phyloP scores from a whole-genome alignment of 331 rosid genomes.

The Ulmus americana region DNA sequence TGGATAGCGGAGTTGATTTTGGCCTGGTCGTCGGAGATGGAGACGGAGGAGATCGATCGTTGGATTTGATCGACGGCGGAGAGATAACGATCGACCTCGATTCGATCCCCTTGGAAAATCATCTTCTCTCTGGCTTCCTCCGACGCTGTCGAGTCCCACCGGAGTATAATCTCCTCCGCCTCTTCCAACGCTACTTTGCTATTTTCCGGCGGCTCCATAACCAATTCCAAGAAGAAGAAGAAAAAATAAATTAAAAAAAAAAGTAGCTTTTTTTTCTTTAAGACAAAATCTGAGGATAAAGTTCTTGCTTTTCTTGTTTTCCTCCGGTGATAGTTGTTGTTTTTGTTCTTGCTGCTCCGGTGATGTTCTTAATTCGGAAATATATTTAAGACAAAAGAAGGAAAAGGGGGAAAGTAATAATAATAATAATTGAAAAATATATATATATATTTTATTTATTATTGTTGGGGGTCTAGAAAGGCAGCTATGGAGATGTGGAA shows the following conservation, averaged over 20 bases:
- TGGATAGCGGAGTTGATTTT: conserved; percentile 65
- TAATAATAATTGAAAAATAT: too few species aligned
- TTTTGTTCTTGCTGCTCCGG: neutral
- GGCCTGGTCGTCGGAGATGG: conserved; percentile 47
- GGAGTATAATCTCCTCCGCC: conserved; percentile 73
- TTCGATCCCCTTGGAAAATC: conserved; percentile 76
- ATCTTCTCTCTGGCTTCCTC: conserved; percentile 71
- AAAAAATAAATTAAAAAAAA: neutral
- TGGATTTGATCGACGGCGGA: conserved; percentile 95
- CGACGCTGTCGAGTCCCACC: conserved; percentile 92
- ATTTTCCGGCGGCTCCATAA: conserved; percentile 31
- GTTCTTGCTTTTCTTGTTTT: neutral
- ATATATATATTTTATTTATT: too few species aligned
- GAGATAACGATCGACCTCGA: conserved; percentile 69
- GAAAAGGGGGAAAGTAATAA: neutral
- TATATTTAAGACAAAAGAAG: neutral
- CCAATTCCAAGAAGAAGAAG: conserved; percentile 4
- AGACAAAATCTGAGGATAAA: conserved; percentile 9
- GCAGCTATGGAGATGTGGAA: conserved; percentile 3
- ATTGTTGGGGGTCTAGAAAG: conserved; percentile 6
- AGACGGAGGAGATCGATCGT: conserved; percentile 53
- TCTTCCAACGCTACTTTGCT: conserved; percentile 31
- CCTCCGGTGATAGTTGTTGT: neutral
- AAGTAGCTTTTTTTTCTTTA: neutral
- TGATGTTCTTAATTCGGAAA: neutral